Conservation (phyloP, 768 basidiomycete species). For the Coprinellus micaceus region DNA sequence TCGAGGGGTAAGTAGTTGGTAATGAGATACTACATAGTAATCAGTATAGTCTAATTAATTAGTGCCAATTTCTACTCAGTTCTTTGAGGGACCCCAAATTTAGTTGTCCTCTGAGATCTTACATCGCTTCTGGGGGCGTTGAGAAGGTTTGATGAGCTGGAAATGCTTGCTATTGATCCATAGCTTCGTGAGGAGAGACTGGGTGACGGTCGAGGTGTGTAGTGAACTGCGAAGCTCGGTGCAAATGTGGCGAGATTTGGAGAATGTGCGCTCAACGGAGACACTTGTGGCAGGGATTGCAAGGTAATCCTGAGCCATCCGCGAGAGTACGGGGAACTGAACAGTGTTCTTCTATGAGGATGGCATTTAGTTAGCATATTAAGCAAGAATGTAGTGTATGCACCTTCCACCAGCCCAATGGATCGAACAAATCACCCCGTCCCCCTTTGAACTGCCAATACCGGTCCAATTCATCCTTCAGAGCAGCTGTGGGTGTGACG, state of each 20-base stretch:
- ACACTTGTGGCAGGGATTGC: conserved; percentile 31
- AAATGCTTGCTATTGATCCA: conserved; percentile 20
- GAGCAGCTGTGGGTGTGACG: conserved; percentile 4
- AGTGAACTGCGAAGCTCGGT: conserved; percentile 24
- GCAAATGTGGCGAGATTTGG: conserved; percentile 28
- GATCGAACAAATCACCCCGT: conserved; percentile 13
- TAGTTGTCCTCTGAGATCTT: no score
- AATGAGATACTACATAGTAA: no score
- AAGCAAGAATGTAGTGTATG: conserved; percentile 8
- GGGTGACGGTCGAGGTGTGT: conserved; percentile 24
- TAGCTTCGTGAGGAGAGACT: conserved; percentile 24
- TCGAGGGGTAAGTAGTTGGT: no score
- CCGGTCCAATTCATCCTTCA: conserved; percentile 16
- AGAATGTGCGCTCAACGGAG: conserved; percentile 31
- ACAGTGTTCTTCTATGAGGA: conserved; percentile 17
- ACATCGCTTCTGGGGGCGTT: no score
- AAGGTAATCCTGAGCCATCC: conserved; percentile 19
- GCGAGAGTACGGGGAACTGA: conserved; percentile 23
- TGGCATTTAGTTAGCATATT: no score
- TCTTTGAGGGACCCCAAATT: no score
- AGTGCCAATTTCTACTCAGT: no score
- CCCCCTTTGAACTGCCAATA: conserved; percentile 17
- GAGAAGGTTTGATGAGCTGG: no score
- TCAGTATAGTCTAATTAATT: no score
- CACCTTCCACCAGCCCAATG: conserved; percentile 31